phyloP scores from a whole-genome alignment of 2,329 filamentous ascomycete species.

The Aspergillus carbonarius region DNA sequence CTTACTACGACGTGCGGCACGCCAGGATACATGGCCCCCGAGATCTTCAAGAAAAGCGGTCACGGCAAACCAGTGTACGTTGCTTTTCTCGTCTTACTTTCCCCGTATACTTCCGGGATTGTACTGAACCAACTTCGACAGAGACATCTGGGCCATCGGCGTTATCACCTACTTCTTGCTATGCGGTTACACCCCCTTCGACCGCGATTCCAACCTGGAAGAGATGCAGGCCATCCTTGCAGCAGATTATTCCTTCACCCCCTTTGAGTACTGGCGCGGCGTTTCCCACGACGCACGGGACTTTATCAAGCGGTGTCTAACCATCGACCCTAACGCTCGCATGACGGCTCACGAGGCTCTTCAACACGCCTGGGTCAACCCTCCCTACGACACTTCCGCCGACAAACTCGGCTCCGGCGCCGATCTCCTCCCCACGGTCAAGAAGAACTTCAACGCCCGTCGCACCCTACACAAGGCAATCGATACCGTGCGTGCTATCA shows the following conservation, averaged over 20 bases:
- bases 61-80: conserved; percentile 90
- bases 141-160: conserved; percentile 94
- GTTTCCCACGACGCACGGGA: conserved; percentile 83
- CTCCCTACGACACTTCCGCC: conserved; percentile 48
- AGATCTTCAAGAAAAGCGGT: conserved; percentile 98
- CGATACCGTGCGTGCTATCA: conserved; percentile 67
- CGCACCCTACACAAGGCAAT: conserved; percentile 66
- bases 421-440: conserved; percentile 64
- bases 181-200: conserved; percentile 97
- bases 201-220: conserved; percentile 94
- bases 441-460: conserved; percentile 69
- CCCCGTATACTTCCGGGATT: background rate
- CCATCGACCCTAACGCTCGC: conserved; percentile 79
- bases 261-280: conserved; percentile 92
- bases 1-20: conserved; percentile 97
- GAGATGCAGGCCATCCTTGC: conserved; percentile 99
- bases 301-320: conserved; percentile 89
- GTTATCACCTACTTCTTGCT: conserved; percentile 99
- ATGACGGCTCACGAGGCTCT: conserved; percentile 85
- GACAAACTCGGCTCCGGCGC: conserved; percentile 40
- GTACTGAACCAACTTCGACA: conserved; percentile 27
- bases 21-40: conserved; percentile 97
- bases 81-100: background rate
- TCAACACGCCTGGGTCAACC: conserved; percentile 64
- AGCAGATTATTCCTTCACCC: conserved; percentile 94